phyloP scores from a whole-genome alignment of 1,139 yeast species.

The Pichia cactophila region DNA sequence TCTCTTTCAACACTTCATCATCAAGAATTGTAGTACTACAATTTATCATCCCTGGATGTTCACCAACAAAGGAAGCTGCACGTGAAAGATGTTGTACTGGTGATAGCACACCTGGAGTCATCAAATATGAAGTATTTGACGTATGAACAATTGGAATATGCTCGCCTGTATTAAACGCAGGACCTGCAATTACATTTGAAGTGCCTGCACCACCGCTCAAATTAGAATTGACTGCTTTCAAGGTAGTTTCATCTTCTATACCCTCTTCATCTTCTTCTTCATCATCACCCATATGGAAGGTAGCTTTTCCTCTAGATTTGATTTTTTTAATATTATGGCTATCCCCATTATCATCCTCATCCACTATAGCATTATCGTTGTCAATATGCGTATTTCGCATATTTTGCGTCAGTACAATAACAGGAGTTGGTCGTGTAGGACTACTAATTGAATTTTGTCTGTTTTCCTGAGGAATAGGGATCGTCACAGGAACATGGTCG shows the following conservation, averaged over 20 bases:
- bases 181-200: conserved; percentile 20
- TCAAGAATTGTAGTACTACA: conserved; percentile 1
- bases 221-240: not conserved
- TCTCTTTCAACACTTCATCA: conserved; percentile 31
- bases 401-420: not conserved
- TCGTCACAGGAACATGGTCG: not conserved
- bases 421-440: not conserved
- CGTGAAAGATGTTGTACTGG: conserved; percentile 58
- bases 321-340: not conserved
- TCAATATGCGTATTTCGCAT: not conserved
- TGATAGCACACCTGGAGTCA: conserved; percentile 33
- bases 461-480: not conserved
- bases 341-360: not conserved
- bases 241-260: not conserved
- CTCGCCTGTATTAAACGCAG: conserved; percentile 23
- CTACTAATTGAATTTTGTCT: not conserved
- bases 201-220: no score
- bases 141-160: conserved; percentile 13
- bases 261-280: conserved; percentile 13
- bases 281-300: conserved; percentile 40
- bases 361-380: not conserved
- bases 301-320: conserved; percentile 25
- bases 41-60: not conserved
- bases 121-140: conserved; percentile 12
- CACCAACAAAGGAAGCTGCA: conserved; percentile 36